Conservation (phyloP, 495 filamentous ascomycete genomes). For the Daldinia grandis region DNA sequence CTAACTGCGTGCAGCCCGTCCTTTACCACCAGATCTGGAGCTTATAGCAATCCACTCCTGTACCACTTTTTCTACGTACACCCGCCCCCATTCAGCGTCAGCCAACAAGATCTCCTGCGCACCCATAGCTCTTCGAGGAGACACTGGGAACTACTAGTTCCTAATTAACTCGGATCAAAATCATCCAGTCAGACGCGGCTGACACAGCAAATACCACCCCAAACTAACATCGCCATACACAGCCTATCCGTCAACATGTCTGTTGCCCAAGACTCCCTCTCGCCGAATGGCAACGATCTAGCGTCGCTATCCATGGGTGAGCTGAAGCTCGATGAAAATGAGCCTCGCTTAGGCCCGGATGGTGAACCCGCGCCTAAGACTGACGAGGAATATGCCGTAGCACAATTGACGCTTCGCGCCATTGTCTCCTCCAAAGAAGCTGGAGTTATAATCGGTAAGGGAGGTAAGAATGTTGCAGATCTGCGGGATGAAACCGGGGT, state of each 20-base stretch:
- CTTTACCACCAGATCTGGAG: slow-evolving; percentile 34
- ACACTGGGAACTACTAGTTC: slow-evolving; percentile 23
- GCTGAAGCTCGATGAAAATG: slow-evolving; percentile 59
- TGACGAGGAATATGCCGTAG: slow-evolving; percentile 93
- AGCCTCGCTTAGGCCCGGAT: slow-evolving; percentile 69
- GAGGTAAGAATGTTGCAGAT: slow-evolving; percentile 97
- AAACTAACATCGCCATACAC: slow-evolving; percentile 10
- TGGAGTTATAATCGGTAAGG: slow-evolving; percentile 98
- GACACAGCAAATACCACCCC: slow-evolving; percentile 31
- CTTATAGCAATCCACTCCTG: slow-evolving; percentile 38
- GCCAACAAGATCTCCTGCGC: slow-evolving; percentile 36
- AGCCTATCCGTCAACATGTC: slow-evolving; percentile 51
- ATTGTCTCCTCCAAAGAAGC: slow-evolving; percentile 99
- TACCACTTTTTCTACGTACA: slow-evolving; percentile 41
- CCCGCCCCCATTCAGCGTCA: slow-evolving; percentile 38
- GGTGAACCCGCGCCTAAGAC: slow-evolving; percentile 79
- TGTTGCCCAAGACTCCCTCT: slow-evolving; percentile 53
- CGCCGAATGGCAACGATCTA: slow-evolving; percentile 57
- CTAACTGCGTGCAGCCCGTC: slow-evolving; percentile 41
- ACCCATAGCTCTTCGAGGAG: slow-evolving; percentile 17
- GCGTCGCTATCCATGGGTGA: slow-evolving; percentile 50
- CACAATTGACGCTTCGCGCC: slow-evolving; percentile 90
- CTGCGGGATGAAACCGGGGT: slow-evolving; percentile 96
- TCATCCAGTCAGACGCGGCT: slow-evolving; percentile 34
- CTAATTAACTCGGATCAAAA: slow-evolving; percentile 22